Evolutionary conservation across 768 basidiomycete genomes (phyloP), one percentile per base, ranked within the genome.

Genomic region (Russula compacta): DNA sequence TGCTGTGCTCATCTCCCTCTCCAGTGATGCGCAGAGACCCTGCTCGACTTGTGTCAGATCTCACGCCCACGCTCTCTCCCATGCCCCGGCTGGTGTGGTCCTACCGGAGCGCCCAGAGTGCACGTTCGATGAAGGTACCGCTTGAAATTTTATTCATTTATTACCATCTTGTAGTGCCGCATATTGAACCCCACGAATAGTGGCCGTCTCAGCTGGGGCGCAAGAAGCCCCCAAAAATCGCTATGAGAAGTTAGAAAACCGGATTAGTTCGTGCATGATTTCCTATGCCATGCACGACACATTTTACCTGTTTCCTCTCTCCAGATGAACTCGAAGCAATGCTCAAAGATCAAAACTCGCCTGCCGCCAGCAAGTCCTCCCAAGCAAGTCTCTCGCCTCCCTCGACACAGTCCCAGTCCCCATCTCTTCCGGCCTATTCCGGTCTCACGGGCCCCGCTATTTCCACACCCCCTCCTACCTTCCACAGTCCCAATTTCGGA

Each of bases 1-100:
- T 29, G n/a, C 5, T 24, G 47, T 12, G 29, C n/a, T 44, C 47
- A 47, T n/a, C 19, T 17, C 33, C 3, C 14, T 15, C 1, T 38
- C 59, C 62, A 89, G 87, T 69, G 88, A 90, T 67, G 86, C 87
- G 7, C 83, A 85, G 68, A 75, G 84, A 44, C 88, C 88, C 5
- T 89, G 88, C 68, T 84, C 87, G 32, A 89, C 88, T 2, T 89
- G 88, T 68, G 76, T 84, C 60, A 81, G 87, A 36, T 89, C 87
- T 21, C 86, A 88, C 75, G 78, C 84, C 1, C 85, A 89, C 73
- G 81, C 85, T 9, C 69, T 81, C 55, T 77, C 80, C 12, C 86
- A 86, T 72, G 80, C 85, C 12, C 76, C 81, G 1, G 77, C 84
- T 33, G 84, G 83, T 43, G 74, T 76, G 2, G 73, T 74, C 49